Base-by-base conservation (phyloP, 2,329 filamentous ascomycete genomes). In the Stachybotrys chartarum region DNA sequence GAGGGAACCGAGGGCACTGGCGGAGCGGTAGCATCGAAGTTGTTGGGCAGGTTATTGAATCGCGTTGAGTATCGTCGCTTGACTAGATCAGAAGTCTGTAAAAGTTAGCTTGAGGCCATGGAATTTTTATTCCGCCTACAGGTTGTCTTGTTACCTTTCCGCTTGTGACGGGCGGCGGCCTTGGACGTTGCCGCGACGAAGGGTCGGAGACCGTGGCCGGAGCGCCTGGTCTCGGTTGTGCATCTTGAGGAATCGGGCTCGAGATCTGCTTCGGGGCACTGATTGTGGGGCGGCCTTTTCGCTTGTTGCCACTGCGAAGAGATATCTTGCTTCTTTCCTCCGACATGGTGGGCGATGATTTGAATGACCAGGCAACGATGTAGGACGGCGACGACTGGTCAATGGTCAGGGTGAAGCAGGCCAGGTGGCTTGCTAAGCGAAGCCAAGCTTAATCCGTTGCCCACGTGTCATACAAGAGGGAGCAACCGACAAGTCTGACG, bases 41-140 rank as follows among this genome's bases (percentile, higher is more conserved):
- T 85, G 57, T 83, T 75, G 1, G 88, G 88, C 1, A 87, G 72
- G 60, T 89, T 85, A 64, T 91, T 93, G 71, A 97, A 96, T 58
- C 93, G 86, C 47, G 92, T 92, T 45, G 94, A 97, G 73, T 97
- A 99, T 63, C 94, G 81, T 63, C 91, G 83, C 76, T 97, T 97
- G 57, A 99, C 92, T 54, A 97, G 78, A 70, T 99, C 93, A 30
- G 83, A 83, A 1, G 84, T 86, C 82, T 85, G 70, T 5, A 47
- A 30, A 52, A 30, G 55, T 70, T 54, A 70, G 63, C 61, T 49
- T 14, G 54, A 65, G 11, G 63, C 60, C 32, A 60, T 60, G 48
- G 42, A 12, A 52, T 24, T 48, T 48, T 10, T 12, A 16, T 52
- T 50, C 57, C 42, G 60, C 30, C 47, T 45, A 30, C 42, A 44